Base-by-base conservation (phyloP, 805 yeast genomes). In the Monosporozyma siamensis region DNA sequence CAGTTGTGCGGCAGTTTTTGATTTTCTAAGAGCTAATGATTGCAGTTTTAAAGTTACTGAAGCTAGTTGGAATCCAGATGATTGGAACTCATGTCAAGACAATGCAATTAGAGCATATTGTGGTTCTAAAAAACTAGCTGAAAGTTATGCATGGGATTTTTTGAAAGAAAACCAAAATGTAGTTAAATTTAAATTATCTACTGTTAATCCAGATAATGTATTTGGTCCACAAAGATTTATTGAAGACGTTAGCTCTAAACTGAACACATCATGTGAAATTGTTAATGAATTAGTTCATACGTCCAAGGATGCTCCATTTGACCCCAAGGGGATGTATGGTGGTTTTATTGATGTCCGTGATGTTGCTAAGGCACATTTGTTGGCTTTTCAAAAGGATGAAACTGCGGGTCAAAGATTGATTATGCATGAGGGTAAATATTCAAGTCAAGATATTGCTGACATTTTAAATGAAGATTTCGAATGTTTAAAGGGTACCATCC, bases 91-190 rank as follows among this genome's bases (percentile, higher is more conserved):
- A 44, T 67, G 69, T 41, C 48, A 44, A 18, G 51, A 57, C 5
- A 53, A 58, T 32, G 68, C 70, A 2, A 48, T 54, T 18, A 44
- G 44, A 34, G 82, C 78, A 2, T 77, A 78, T 58, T 49, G 70
- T 42, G 84, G 75, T 4, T 75, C 82, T 14, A 77, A 77, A 58
- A 75, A 71, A 32, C 69, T 71, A 45, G 82, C 83, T 14, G 85
- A 80, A 53, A 59, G 62, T 38, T 69, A 74, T 1, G 82, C 81
- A 3, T 78, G 86, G 80, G 69, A 74, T 15, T 63, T 73, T 38
- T 51, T 67, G 18, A 47, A 56, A 38, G 59, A 56, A 23, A 55
- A 64, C 21, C 58, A 63, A 34, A 56, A 56, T 38, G 20, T 43
- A n/a, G 57, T 63, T 48, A 54, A 58, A 41, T 70, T 77, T 57